Conservation (phyloP, 768 basidiomycete species). For the Antrodiella citrinella region DNA sequence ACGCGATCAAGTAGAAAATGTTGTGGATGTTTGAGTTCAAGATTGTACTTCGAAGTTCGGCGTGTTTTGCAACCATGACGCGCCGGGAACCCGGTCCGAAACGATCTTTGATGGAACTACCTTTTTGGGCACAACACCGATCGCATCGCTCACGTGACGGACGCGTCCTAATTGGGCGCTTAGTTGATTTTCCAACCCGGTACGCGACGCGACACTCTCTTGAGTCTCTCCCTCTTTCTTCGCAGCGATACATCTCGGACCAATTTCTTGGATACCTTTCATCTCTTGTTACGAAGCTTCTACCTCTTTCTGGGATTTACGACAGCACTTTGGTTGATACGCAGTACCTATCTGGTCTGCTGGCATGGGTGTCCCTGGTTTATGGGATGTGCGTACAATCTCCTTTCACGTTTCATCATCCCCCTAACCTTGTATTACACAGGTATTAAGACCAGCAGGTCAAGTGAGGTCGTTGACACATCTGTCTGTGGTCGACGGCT, state of each 20-base stretch:
- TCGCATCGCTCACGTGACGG: neutral
- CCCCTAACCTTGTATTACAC: slow-evolving; percentile 1
- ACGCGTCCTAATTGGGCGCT: neutral
- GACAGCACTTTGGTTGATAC: too few species aligned
- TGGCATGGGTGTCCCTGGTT: slow-evolving; percentile 40
- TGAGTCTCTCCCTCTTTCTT: neutral
- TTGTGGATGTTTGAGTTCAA: too few species aligned
- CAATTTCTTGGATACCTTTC: too few species aligned
- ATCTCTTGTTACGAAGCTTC: too few species aligned
- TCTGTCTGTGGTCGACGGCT: slow-evolving; percentile 68
- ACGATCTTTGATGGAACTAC: neutral
- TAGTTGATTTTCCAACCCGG: neutral
- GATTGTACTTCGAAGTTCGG: too few species aligned
- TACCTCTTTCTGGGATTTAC: too few species aligned
- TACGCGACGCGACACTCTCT: neutral
- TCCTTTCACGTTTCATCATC: neutral
- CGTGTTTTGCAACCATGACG: neutral
- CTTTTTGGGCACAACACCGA: neutral
- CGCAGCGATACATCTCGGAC: too few species aligned
- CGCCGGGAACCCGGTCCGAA: neutral
- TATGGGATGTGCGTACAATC: slow-evolving; percentile 37
- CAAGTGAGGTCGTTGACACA: slow-evolving; percentile 69
- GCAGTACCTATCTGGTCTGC: too few species aligned
- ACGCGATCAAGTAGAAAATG: too few species aligned
- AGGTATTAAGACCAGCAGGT: slow-evolving; percentile 68